Evolutionary conservation across 306 rosid genomes (phyloP).

Genomic region (Begonia masoniana): DNA sequence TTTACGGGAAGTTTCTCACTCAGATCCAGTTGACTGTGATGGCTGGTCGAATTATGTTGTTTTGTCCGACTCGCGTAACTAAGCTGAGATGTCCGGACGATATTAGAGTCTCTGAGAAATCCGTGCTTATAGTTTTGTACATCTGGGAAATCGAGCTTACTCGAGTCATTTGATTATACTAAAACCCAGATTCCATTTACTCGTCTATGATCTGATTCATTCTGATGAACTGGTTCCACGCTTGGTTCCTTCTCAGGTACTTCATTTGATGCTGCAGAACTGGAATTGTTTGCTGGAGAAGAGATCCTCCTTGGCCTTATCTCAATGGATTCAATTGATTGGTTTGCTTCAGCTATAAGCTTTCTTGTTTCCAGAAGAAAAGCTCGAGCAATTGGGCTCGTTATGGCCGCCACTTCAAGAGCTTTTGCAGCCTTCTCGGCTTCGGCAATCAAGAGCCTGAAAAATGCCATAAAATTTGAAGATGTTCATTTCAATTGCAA

Average conservation of each 20-base stretch:
- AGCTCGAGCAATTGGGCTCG: constrained; percentile 67
- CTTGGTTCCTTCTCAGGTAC: constrained; percentile 12
- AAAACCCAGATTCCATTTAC: constrained; percentile 40
- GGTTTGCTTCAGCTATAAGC: constrained; percentile 89
- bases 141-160: constrained; percentile 28
- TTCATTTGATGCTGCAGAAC: constrained; percentile 20
- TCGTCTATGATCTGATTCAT: constrained; percentile 20
- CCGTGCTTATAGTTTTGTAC: constrained; percentile 25
- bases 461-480: constrained; percentile 3
- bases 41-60: constrained; percentile 5
- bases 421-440: constrained; percentile 93
- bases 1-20: constrained; percentile 20
- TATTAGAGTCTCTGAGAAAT: constrained; percentile 23
- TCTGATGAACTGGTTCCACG: constrained; percentile 10
- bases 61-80: constrained; percentile 22
- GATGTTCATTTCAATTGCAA: no score
- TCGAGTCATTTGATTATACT: constrained; percentile 24
- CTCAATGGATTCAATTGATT: constrained; percentile 57
- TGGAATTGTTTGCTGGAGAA: constrained; percentile 18
- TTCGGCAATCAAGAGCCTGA: constrained; percentile 78
- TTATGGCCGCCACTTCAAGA: constrained; percentile 74
- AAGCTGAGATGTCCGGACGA: constrained; percentile 15
- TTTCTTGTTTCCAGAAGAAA: constrained; percentile 75
- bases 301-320: constrained; percentile 9
- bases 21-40: constrained; percentile 7